Evolutionary conservation across 2,329 filamentous ascomycete genomes (phyloP).

Genomic region (Epicoccum nigrum): DNA sequence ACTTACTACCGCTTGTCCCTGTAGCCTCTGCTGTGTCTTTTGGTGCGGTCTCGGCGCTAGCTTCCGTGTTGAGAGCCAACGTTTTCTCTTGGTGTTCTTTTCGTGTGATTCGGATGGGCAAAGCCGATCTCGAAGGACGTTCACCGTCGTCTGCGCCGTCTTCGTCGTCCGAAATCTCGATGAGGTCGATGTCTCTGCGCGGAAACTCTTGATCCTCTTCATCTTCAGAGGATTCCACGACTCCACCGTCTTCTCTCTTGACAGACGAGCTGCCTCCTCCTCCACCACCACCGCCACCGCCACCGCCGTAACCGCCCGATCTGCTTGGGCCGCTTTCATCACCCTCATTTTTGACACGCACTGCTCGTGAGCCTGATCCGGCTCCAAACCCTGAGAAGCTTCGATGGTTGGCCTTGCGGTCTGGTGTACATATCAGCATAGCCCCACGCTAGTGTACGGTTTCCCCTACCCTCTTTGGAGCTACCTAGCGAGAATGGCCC

Average conservation of each 20-base stretch:
- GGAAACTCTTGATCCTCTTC: constrained; percentile 53
- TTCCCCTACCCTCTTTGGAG: constrained; percentile 32
- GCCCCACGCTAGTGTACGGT: background rate
- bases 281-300: constrained; percentile 17
- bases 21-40: constrained; percentile 46
- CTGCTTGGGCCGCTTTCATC: constrained; percentile 30
- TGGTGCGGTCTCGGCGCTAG: constrained; percentile 54
- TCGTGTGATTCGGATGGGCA: constrained; percentile 62
- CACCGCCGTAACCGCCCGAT: constrained; percentile 19
- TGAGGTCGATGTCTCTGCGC: constrained; percentile 63
- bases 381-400: constrained; percentile 31
- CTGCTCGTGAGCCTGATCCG: constrained; percentile 40
- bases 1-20: constrained; percentile 37
- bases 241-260: constrained; percentile 47
- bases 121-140: constrained; percentile 31
- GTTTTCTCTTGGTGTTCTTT: constrained; percentile 62
- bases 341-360: constrained; percentile 40
- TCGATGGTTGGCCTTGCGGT: constrained; percentile 28
- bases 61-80: constrained; percentile 61
- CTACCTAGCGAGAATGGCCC: constrained; percentile 51
- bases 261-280: constrained; percentile 23
- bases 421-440: constrained; percentile 23
- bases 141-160: constrained; percentile 41
- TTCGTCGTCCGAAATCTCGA: constrained; percentile 63
- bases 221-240: constrained; percentile 58